phyloP scores from a whole-genome alignment of 2,329 filamentous ascomycete genomes.

The Paradendryphiella salina region DNA sequence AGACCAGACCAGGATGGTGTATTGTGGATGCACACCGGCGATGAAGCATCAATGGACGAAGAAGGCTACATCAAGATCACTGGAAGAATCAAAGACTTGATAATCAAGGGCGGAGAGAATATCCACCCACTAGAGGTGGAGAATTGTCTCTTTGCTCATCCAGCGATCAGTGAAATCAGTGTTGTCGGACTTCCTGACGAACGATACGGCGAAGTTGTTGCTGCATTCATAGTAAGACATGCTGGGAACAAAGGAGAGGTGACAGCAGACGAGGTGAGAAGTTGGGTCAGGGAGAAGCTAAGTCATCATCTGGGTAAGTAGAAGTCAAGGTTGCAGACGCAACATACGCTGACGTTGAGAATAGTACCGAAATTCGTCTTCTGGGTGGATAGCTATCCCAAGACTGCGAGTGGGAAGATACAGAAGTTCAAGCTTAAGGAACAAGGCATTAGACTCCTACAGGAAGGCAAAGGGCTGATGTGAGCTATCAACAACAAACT shows the following conservation, averaged over 20 bases:
- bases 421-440: slow-evolving; percentile 88
- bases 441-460: slow-evolving; percentile 51
- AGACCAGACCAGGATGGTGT: slow-evolving; percentile 59
- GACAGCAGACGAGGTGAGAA: slow-evolving; percentile 62
- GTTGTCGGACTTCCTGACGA: slow-evolving; percentile 84
- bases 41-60: slow-evolving; percentile 83
- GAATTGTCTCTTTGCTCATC: slow-evolving; percentile 77
- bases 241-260: slow-evolving; percentile 46
- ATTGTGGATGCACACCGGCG: slow-evolving; percentile 88
- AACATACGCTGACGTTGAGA: background rate
- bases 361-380: slow-evolving; percentile 83
- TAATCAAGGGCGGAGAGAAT: slow-evolving; percentile 94
- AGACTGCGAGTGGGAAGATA: slow-evolving; percentile 95
- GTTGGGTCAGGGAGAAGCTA: slow-evolving; percentile 72
- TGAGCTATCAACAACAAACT: background rate
- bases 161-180: slow-evolving; percentile 71
- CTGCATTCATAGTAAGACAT: slow-evolving; percentile 72
- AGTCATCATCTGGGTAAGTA: slow-evolving; percentile 68
- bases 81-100: slow-evolving; percentile 90
- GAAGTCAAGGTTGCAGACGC: background rate
- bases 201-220: slow-evolving; percentile 82
- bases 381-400: slow-evolving; percentile 81
- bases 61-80: slow-evolving; percentile 88
- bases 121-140: slow-evolving; percentile 94
- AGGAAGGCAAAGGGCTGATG: slow-evolving; percentile 28